Conservation (phyloP, 257 asterid genomes). For the Solanum bukasovii region DNA sequence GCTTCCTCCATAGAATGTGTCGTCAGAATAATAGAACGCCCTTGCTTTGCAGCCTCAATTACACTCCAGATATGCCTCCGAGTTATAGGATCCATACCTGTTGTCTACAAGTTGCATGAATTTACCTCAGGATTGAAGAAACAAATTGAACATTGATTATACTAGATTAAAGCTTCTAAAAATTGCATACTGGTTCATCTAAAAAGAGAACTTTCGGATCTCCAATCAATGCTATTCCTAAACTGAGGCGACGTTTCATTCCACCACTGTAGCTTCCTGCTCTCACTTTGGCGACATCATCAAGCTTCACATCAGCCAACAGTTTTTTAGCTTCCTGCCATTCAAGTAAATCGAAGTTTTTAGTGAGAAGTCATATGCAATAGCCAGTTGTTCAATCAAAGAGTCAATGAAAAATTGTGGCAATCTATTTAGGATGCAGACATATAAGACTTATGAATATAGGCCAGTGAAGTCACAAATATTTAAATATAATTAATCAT, state of each 20-base stretch:
- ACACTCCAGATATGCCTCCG: slow-evolving; percentile 31
- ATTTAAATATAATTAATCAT: neutral
- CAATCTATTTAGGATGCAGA: neutral
- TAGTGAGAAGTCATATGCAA: neutral
- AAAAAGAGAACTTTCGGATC: slow-evolving; percentile 20
- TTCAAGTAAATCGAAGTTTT: neutral
- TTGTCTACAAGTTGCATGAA: slow-evolving; percentile 11
- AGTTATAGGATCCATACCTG: slow-evolving; percentile 39
- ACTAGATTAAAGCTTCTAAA: neutral
- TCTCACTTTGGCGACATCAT: slow-evolving; percentile 10
- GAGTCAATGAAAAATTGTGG: neutral
- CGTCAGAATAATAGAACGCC: slow-evolving; percentile 24
- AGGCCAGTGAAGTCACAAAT: neutral
- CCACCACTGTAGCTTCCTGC: slow-evolving; percentile 28
- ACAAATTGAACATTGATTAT: neutral
- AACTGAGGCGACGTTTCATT: slow-evolving; percentile 24
- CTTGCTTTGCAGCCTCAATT: slow-evolving; percentile 28
- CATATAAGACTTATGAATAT: neutral
- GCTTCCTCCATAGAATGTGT: slow-evolving; percentile 42
- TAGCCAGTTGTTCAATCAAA: neutral
- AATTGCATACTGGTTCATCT: slow-evolving; percentile 20
- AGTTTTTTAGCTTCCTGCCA: slow-evolving; percentile 13
- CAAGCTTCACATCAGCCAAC: slow-evolving; percentile 18
- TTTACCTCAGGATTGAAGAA: neutral
- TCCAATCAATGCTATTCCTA: slow-evolving; percentile 30